Evolutionary conservation across 352 stramenopile species (phyloP).

Genomic region (Phytophthora citrophthora): DNA sequence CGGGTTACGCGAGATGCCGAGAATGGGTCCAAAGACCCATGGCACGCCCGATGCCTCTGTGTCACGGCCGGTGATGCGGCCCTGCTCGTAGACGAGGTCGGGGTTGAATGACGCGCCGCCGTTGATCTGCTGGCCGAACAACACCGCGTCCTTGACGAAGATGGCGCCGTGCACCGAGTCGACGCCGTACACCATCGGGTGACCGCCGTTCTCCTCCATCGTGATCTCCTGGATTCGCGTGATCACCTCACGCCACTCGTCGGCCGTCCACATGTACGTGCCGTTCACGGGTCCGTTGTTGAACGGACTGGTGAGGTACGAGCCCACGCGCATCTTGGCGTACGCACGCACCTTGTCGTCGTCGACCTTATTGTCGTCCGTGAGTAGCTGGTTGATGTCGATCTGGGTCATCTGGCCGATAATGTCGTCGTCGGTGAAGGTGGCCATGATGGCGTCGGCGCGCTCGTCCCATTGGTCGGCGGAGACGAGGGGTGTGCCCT

Average conservation of each 20-base stretch:
- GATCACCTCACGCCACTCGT: slow-evolving; percentile 72
- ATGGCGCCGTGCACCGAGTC: slow-evolving; percentile 91
- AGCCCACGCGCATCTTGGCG: slow-evolving; percentile 79
- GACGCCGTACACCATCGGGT: slow-evolving; percentile 82
- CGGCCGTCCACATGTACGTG: slow-evolving; percentile 35
- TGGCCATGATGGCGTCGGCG: slow-evolving; percentile 22
- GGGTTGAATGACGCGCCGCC: slow-evolving; percentile 86
- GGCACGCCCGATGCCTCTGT: slow-evolving; percentile 79
- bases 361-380: slow-evolving; percentile 33
- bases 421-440: slow-evolving; percentile 40
- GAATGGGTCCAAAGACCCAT: slow-evolving; percentile 88
- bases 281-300: slow-evolving; percentile 30
- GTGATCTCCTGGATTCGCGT: slow-evolving; percentile 75
- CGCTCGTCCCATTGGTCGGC: slow-evolving; percentile 25
- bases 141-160: slow-evolving; percentile 72
- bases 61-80: slow-evolving; percentile 70
- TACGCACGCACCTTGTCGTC: slow-evolving; percentile 43
- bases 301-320: slow-evolving; percentile 79
- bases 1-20: slow-evolving; percentile 78
- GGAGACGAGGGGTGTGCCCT: slow-evolving; percentile 11
- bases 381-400: slow-evolving; percentile 76
- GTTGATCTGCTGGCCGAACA: slow-evolving; percentile 55
- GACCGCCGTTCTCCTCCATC: slow-evolving; percentile 36
- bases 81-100: slow-evolving; percentile 60
- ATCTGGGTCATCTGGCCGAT: slow-evolving; percentile 91